phyloP scores from a whole-genome alignment of 805 yeast species.

The Ogataea naganishii region DNA sequence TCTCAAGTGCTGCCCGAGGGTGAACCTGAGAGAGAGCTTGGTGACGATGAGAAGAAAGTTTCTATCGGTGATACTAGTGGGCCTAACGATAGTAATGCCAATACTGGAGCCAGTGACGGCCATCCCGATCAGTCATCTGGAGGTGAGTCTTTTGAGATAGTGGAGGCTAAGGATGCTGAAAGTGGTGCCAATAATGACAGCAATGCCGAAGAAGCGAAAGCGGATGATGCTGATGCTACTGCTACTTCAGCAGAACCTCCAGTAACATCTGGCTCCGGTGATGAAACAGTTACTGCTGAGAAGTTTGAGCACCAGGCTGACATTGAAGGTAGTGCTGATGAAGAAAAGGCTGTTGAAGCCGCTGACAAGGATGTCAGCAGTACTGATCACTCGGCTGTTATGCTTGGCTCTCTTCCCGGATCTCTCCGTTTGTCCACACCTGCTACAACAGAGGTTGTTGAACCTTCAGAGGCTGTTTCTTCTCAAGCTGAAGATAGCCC shows the following conservation, averaged over 20 bases:
- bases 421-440: neutral
- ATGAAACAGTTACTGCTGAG: neutral
- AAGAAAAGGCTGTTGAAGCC: neutral
- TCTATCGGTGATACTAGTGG: no score
- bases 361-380: constrained; percentile 1
- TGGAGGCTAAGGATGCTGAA: constrained; percentile 36
- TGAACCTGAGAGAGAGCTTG: constrained; percentile 3
- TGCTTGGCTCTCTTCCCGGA: constrained; percentile 4
- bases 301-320: neutral
- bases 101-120: constrained; percentile 11
- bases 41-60: neutral
- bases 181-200: constrained; percentile 1
- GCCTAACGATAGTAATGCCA: no score
- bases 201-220: constrained; percentile 1
- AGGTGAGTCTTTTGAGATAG: constrained; percentile 46
- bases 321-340: neutral
- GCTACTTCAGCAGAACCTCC: constrained; percentile 15
- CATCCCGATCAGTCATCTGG: constrained; percentile 36
- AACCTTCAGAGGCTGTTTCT: constrained; percentile 7
- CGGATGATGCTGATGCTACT: constrained; percentile 15
- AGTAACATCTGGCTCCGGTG: no score
- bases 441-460: constrained; percentile 3
- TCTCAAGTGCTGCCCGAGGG: constrained; percentile 22
- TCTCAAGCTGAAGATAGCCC: constrained; percentile 3
- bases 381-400: constrained; percentile 1